Evolutionary conservation across 192 early-diverging fungal species (phyloP), one percentile per base, ranked within the genome.

Genomic region (Coemansia sp.): DNA sequence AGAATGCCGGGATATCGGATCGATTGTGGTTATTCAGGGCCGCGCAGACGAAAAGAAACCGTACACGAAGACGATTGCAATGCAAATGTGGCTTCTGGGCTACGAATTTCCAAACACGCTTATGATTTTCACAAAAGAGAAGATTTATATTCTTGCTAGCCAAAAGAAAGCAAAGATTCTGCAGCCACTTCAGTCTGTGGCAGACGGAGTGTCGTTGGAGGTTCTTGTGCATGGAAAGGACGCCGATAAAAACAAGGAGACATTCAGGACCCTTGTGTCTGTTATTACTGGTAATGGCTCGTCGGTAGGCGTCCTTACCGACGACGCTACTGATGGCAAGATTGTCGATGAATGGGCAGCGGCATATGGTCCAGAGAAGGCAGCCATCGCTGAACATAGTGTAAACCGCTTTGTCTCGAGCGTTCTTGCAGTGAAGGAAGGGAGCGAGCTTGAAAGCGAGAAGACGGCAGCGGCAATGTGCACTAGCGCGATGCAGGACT

Each of bases 91-190:
- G 96, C 85, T 96, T 58, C 85, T 96, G 49, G 95, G 95, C 45
- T 92, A 94, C 67, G 96, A 98, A 72, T 92, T 96, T 64, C 86
- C 90, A 3, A 92, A 98, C 62, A 94, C 94, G 6, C 74, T 96
- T 23, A 86, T 94, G 18, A 59, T 95, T 41, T 81, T 96, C 45
- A 91, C 91, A 16, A 84, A 77, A 38, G 89, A 89, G 71, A 92
- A 90, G 69, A 69, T 94, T 18, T 86, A 89, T 19, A 85, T 99
- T 69, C 71, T 95, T 9, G 91, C 92, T 15, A 91, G 90, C 63
- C 79, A 74, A 49, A 95, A 91, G 68, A 97, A 95, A 82, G 83
- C 93, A 32, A 89, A 92, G 64, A 75, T 88, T 26, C 76, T 96
- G 26, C 84, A 88, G 64, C 63, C 79, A 71, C 79, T 85, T 37